Conservation (phyloP, 257 asterid species). For the Solanum piurae region DNA sequence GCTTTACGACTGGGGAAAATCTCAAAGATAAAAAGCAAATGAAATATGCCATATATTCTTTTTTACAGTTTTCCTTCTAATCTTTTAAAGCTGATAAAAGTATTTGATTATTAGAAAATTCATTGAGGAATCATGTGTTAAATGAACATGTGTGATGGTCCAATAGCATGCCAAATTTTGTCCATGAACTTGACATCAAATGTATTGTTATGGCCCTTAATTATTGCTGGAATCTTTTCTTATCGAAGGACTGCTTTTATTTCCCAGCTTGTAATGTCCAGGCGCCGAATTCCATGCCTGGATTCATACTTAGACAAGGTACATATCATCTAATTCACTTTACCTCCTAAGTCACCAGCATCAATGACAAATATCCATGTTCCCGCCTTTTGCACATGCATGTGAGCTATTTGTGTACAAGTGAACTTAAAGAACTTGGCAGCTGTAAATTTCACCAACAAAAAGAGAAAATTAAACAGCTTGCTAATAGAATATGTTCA, state of each 20-base stretch:
- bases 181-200: not conserved
- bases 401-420: not conserved
- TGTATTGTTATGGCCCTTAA: not conserved
- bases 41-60: not conserved
- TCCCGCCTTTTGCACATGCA: not conserved
- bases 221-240: not conserved
- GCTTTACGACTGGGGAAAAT: not conserved
- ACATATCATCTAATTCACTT: conserved; percentile 8
- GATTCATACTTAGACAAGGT: conserved; percentile 99
- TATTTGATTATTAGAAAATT: not conserved
- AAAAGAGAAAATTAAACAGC: not conserved
- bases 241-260: conserved; percentile 5
- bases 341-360: not conserved
- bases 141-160: not conserved
- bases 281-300: conserved; percentile 91
- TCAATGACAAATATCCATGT: not conserved
- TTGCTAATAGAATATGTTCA: not conserved
- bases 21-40: not conserved
- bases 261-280: conserved; percentile 92
- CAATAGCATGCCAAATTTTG: not conserved
- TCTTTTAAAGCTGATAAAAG: not conserved
- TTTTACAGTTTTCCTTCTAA: not conserved
- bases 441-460: not conserved
- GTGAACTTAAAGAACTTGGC: not conserved
- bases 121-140: not conserved